phyloP scores from a whole-genome alignment of 805 yeast species.

The Yamadazyma nakazawae region DNA sequence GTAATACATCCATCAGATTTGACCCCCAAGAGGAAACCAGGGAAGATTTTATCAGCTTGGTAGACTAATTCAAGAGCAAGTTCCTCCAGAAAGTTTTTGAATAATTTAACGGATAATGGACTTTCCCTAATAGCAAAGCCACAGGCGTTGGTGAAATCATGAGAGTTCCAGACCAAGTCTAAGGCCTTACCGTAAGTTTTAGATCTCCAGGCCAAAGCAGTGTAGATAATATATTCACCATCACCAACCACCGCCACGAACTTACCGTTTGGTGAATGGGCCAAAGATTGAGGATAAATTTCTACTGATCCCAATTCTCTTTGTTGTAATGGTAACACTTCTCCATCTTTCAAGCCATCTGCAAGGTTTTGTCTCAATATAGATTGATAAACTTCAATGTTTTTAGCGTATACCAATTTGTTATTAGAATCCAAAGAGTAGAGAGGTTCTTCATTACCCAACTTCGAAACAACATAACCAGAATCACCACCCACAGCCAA shows the following conservation, averaged over 20 bases:
- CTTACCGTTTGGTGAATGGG: slow-evolving; percentile 96
- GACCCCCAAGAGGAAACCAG: slow-evolving; percentile 87
- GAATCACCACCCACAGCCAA: slow-evolving; percentile 93
- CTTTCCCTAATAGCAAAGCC: slow-evolving; percentile 80
- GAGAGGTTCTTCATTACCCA: slow-evolving; percentile 94
- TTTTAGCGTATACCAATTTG: slow-evolving; percentile 86
- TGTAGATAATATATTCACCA: slow-evolving; percentile 93
- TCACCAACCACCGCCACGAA: slow-evolving; percentile 97
- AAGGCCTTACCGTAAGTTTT: slow-evolving; percentile 86
- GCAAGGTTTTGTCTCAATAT: slow-evolving; percentile 65
- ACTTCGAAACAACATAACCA: slow-evolving; percentile 81
- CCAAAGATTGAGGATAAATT: slow-evolving; percentile 80
- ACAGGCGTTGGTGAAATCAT: slow-evolving; percentile 56
- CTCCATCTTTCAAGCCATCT: slow-evolving; percentile 76
- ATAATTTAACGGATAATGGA: slow-evolving; percentile 60
- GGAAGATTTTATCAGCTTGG: slow-evolving; percentile 74
- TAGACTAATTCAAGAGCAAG: slow-evolving; percentile 63
- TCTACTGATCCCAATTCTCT: slow-evolving; percentile 95
- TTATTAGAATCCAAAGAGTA: slow-evolving; percentile 92
- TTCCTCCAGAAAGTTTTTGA: slow-evolving; percentile 81
- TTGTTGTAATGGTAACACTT: slow-evolving; percentile 66
- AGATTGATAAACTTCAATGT: slow-evolving; percentile 83
- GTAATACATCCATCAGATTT: slow-evolving; percentile 81
- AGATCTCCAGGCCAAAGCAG: slow-evolving; percentile 97
- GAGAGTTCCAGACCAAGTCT: slow-evolving; percentile 94